These are phyloP conservation scores for Leccinum pachyderme DNA, from an alignment of 1,284 basidiomycete species.

Conservation along the genomic window DNA sequence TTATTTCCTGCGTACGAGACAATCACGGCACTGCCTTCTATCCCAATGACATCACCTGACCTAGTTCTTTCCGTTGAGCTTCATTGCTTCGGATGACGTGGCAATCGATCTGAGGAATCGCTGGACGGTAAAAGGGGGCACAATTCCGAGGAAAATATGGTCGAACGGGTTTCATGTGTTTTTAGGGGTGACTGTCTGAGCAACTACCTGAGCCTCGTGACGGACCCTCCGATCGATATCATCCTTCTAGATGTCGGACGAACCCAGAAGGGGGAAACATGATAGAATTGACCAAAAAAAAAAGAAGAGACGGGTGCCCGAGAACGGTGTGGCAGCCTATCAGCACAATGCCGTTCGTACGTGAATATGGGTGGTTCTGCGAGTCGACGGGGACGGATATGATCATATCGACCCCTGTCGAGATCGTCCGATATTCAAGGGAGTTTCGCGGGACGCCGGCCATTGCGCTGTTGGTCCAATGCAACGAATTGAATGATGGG, in stretches of 20 bases:
- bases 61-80: neutral
- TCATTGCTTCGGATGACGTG: neutral
- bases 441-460: neutral
- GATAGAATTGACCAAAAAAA: neutral
- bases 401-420: neutral
- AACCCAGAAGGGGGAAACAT: neutral
- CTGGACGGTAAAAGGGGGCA: neutral
- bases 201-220: neutral
- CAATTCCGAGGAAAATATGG: neutral
- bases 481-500: neutral
- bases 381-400: neutral
- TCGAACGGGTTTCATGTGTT: neutral
- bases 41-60: slow-evolving; percentile 10
- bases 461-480: neutral
- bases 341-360: neutral
- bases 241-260: neutral
- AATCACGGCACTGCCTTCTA: slow-evolving; percentile 6
- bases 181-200: neutral
- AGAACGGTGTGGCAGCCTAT: neutral
- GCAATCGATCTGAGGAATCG: neutral
- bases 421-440: neutral
- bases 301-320: neutral
- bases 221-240: neutral
- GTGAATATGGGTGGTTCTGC: too few species aligned
- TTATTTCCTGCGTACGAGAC: slow-evolving; percentile 22